Evolutionary conservation across 164 flowering plant species (phyloP), one percentile per base, ranked within the genome.

Genomic region (Dillenia turbinata): DNA sequence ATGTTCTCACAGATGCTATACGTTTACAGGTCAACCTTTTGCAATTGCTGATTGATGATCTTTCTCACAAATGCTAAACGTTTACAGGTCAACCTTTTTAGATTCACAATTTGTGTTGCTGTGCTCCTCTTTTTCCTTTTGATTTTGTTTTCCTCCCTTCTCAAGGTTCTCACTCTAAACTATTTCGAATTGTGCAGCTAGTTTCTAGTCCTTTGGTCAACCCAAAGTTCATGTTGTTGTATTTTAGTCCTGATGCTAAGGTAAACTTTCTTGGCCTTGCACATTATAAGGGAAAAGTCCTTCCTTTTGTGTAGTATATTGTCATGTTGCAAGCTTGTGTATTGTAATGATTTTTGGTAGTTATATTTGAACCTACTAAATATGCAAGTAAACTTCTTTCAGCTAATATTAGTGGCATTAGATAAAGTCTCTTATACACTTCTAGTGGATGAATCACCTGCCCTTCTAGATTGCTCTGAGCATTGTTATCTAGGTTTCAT

Each of bases 181-280:
- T 61, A 68, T 54, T 43, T 75, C 57, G 49, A 26, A 69, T 47
- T 17, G 24, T 73, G 81, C 96, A 90, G 90, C 79, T 93, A 55
- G 97, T 93, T 65, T 88, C 98, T 62, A 73, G 90, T 49, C 77
- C 88, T 33, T 78, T 73, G 73, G 75, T 90, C 54, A 53, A 64
- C 50, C 98, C 98, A 48, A 89, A 84, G 66, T 85, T 72, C 69
- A 71, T 70, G 59, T 66, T 93, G 78, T 24, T 93, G 59, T 84
- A 70, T 70, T 81, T 79, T 66, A 75, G 69, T 70, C 86, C 83
- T 52, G 76, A 82, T 46, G 83, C 88, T 24, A 90, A 87, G 96
- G 93, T 89, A 83, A 24, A 12, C 47, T 7, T 22, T 53, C 8
- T 14, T 54, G 15, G 14, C 63, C n/a, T 0, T 10, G 8, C 4